Percentiles rank a stretch among this genome's conserved stretches.
These are phyloP conservation scores for Neoscytalidium dimidiatum DNA, from an alignment of 2,329 filamentous ascomycete genomes.

Conservation along the genomic window DNA sequence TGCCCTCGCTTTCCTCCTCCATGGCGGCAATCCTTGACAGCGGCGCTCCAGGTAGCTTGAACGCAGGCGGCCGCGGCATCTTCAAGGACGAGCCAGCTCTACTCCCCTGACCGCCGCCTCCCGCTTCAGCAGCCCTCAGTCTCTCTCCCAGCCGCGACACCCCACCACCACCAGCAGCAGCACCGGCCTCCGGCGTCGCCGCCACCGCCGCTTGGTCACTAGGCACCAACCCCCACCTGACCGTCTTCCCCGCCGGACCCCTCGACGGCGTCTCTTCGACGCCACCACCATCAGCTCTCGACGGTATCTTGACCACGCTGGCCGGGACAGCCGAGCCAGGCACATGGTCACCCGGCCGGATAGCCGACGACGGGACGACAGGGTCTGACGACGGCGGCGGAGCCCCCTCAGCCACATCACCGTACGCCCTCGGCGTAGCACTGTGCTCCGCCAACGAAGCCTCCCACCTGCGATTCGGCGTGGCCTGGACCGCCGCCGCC, in stretches of 20 bases:
- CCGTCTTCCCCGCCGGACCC: slow-evolving; percentile 33
- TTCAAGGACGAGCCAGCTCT: background rate
- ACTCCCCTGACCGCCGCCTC: background rate
- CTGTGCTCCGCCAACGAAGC: slow-evolving; percentile 26
- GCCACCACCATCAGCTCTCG: slow-evolving; percentile 24
- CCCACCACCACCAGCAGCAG: background rate
- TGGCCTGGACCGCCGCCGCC: background rate
- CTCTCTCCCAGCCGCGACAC: background rate
- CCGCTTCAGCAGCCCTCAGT: background rate
- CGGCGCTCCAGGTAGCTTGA: background rate
- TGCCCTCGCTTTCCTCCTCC: slow-evolving; percentile 1
- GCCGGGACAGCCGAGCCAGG: slow-evolving; percentile 32
- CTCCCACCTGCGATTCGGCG: background rate
- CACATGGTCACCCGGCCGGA: slow-evolving; percentile 31
- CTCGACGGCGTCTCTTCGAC: slow-evolving; percentile 48
- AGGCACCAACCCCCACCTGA: slow-evolving; percentile 9
- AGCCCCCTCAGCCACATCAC: slow-evolving; percentile 22
- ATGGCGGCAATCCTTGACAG: background rate
- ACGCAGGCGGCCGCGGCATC: background rate
- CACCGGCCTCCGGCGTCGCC: background rate
- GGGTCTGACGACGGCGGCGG: slow-evolving; percentile 32
- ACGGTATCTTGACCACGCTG: slow-evolving; percentile 5
- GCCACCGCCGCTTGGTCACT: background rate
- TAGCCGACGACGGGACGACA: slow-evolving; percentile 43
- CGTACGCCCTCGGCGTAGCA: slow-evolving; percentile 19